Conservation (phyloP, 352 stramenopile genomes). For the Saprolegnia diclina region DNA sequence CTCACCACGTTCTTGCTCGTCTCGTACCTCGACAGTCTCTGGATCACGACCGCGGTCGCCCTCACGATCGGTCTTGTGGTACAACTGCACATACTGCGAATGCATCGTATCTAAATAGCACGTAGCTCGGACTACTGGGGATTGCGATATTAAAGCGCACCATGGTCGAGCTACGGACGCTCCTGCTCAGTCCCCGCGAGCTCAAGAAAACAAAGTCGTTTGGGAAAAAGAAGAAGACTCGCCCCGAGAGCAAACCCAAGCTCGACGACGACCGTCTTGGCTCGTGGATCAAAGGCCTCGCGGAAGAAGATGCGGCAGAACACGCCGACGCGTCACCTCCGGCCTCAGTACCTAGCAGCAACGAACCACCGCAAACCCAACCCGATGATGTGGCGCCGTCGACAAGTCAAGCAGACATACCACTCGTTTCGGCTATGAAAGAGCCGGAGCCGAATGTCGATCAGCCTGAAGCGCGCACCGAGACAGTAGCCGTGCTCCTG, state of each 20-base stretch:
- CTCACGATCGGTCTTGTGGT: slow-evolving; percentile 14
- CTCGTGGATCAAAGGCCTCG: background rate
- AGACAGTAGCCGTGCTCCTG: too few species aligned
- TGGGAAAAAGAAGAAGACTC: background rate
- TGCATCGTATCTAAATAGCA: background rate
- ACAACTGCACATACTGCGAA: background rate
- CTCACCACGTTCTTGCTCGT: slow-evolving; percentile 7
- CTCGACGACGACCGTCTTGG: background rate
- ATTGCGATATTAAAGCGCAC: slow-evolving; percentile 7
- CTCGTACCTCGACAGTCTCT: slow-evolving; percentile 9
- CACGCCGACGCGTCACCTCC: too few species aligned
- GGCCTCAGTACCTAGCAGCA: too few species aligned
- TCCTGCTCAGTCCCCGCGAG: slow-evolving; percentile 2
- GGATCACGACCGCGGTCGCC: background rate
- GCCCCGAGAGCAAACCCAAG: background rate
- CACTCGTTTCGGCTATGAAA: too few species aligned
- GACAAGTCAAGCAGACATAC: too few species aligned
- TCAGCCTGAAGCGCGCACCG: too few species aligned
- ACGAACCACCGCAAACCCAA: too few species aligned
- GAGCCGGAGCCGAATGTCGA: too few species aligned
- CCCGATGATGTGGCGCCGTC: too few species aligned
- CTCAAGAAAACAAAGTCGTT: background rate
- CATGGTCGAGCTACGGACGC: background rate
- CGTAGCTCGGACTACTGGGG: slow-evolving; percentile 7
- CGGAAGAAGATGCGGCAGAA: too few species aligned